Conservation (phyloP, 257 asterid genomes). For the Echium plantagineum region DNA sequence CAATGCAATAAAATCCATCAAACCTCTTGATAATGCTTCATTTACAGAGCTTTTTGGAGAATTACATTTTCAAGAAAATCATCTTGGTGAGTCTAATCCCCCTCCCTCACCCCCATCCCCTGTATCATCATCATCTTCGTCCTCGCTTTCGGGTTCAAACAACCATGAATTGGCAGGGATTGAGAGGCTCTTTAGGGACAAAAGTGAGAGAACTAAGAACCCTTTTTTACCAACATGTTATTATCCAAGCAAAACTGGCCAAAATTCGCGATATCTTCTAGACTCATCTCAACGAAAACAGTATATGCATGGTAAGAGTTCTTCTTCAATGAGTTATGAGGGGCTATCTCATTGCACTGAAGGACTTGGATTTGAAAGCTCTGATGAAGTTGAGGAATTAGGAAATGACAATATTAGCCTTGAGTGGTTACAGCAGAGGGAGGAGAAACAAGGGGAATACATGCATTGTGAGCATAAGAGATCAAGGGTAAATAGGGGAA, state of each 20-base stretch:
- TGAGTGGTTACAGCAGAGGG: constrained; percentile 11
- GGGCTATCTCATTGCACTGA: constrained; percentile 59
- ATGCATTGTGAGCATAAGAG: constrained; percentile 14
- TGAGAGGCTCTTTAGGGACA: neutral
- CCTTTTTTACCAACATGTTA: neutral
- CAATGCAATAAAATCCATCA: constrained; percentile 33
- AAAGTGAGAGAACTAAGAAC: neutral
- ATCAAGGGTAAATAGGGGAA: constrained; percentile 8
- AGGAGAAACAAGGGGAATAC: constrained; percentile 17
- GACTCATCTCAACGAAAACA: too few species aligned
- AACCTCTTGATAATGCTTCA: constrained; percentile 27
- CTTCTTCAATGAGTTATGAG: constrained; percentile 43
- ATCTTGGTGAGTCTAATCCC: constrained; percentile 3
- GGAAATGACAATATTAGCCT: constrained; percentile 11
- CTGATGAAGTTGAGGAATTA: constrained; percentile 41
- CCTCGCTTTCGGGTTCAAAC: neutral
- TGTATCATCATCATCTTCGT: constrained; percentile 16
- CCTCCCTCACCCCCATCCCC: constrained; percentile 1
- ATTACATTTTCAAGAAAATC: constrained; percentile 31
- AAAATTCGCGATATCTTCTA: too few species aligned
- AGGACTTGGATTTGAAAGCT: constrained; percentile 77
- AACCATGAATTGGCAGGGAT: neutral
- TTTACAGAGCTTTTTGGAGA: constrained; percentile 39
- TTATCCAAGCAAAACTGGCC: too few species aligned
- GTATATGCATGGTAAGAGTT: constrained; percentile 33